A percentile compares a stretch with the other conserved stretches of the same genome.
phyloP scores from a whole-genome alignment of 2,329 filamentous ascomycete species.

The Arthrobotrys musiformis region DNA sequence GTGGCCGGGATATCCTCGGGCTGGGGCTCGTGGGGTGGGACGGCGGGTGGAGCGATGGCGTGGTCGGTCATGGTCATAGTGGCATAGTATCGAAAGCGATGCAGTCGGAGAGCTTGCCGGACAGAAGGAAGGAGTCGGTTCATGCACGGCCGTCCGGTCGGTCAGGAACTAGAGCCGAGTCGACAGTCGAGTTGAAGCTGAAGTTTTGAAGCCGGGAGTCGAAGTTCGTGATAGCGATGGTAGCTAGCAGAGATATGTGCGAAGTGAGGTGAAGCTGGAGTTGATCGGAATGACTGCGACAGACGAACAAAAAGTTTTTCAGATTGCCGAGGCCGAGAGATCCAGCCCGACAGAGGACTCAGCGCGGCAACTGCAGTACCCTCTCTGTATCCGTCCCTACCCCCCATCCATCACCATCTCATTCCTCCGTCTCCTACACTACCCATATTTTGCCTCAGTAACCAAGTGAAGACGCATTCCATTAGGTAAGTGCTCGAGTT shows the following conservation, averaged over 20 bases:
- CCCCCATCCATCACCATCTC: too few relatives aligned
- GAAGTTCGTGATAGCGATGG: neutral
- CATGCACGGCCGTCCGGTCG: slow-evolving; percentile 11
- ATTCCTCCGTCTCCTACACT: neutral
- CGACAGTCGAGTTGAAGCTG: neutral
- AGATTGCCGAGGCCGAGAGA: slow-evolving; percentile 6
- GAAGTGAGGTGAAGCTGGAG: neutral
- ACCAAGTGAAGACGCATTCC: neutral
- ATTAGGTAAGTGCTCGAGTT: neutral
- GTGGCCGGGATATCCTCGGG: neutral
- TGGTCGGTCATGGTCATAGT: slow-evolving; percentile 50
- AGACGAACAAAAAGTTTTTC: neutral
- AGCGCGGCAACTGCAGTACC: neutral
- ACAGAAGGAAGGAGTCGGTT: slow-evolving; percentile 23
- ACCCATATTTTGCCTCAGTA: neutral
- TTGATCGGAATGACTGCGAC: neutral
- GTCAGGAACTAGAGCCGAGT: neutral
- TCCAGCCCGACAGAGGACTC: too few relatives aligned
- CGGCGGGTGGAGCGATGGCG: slow-evolving; percentile 8
- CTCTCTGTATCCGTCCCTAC: neutral
- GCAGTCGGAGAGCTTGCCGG: slow-evolving; percentile 33
- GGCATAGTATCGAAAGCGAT: slow-evolving; percentile 31
- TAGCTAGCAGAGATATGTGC: neutral
- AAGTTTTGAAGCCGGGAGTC: neutral
- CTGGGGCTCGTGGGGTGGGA: neutral